phyloP scores from a whole-genome alignment of 2,329 filamentous ascomycete genomes.

The Sporothrix luriei region DNA sequence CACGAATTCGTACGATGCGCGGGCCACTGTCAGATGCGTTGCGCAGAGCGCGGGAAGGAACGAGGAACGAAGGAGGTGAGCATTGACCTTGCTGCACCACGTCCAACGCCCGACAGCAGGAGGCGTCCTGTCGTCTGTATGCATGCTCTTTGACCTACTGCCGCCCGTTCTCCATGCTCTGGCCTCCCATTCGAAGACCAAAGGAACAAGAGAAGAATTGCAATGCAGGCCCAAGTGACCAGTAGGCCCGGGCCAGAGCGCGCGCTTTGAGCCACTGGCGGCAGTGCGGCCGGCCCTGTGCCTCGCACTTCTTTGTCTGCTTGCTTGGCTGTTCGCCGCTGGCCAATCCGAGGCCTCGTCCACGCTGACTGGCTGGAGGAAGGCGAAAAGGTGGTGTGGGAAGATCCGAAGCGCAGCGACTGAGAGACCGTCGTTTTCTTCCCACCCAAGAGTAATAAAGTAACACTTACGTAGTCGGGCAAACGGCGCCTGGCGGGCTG shows the following conservation, averaged over 20 bases:
- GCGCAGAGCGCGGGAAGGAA: not conserved
- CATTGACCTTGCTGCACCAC: slow-evolving; percentile 19
- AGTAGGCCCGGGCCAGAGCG: slow-evolving; percentile 20
- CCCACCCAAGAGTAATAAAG: not conserved
- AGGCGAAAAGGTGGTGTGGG: slow-evolving; percentile 24
- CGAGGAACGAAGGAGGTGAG: not conserved
- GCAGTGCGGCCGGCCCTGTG: slow-evolving; percentile 13
- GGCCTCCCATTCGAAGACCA: slow-evolving; percentile 14
- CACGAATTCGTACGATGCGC: slow-evolving; percentile 6
- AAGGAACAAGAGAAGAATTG: slow-evolving; percentile 10
- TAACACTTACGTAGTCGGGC: too few species aligned
- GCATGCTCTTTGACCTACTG: slow-evolving; percentile 29
- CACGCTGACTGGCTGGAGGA: slow-evolving; percentile 26
- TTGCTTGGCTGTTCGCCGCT: slow-evolving; percentile 12
- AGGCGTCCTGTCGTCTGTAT: slow-evolving; percentile 3
- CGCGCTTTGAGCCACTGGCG: slow-evolving; percentile 30
- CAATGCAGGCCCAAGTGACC: not conserved
- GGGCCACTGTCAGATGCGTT: not conserved
- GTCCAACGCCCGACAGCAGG: not conserved
- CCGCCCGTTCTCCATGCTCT: not conserved
- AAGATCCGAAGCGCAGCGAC: slow-evolving; percentile 14
- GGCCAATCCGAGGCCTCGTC: slow-evolving; percentile 23
- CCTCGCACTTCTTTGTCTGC: not conserved
- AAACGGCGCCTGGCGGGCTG: not conserved
- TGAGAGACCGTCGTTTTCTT: not conserved